A percentile compares a stretch with the other conserved stretches of the same genome.
Conservation (phyloP, 805 yeast genomes). For the Candida pini region DNA sequence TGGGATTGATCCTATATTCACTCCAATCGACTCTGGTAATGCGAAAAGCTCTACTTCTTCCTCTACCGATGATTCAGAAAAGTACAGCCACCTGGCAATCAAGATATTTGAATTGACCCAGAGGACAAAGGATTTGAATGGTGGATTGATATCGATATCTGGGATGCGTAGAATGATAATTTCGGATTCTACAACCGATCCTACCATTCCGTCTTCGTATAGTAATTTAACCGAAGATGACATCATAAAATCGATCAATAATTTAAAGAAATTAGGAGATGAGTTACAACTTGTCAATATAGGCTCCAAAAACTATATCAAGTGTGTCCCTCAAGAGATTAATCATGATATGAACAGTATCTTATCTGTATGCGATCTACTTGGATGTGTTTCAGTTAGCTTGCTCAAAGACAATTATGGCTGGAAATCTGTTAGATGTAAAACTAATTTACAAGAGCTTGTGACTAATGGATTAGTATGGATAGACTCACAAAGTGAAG, state of each 20-base stretch:
- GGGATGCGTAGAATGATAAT: constrained; percentile 38
- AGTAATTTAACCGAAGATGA: constrained; percentile 35
- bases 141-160: constrained; percentile 68
- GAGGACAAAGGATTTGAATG: constrained; percentile 64
- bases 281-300: constrained; percentile 63
- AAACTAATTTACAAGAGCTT: constrained; percentile 68
- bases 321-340: constrained; percentile 58
- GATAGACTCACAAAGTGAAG: constrained; percentile 57
- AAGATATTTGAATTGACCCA: constrained; percentile 73
- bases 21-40: constrained; percentile 27
- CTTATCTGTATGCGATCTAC: constrained; percentile 66
- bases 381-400: constrained; percentile 67
- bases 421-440: constrained; percentile 65
- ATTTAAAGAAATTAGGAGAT: constrained; percentile 55
- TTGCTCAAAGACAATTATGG: constrained; percentile 66
- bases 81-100: constrained; percentile 62
- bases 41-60: too few relatives aligned
- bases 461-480: constrained; percentile 78
- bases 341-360: constrained; percentile 65
- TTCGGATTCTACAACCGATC: constrained; percentile 23
- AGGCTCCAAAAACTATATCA: constrained; percentile 51
- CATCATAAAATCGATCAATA: constrained; percentile 47
- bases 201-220: background rate
- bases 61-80: too few relatives aligned
- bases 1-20: constrained; percentile 77